phyloP scores from a whole-genome alignment of 169 alveolate genomes.

The Sarcocystis neurona region DNA sequence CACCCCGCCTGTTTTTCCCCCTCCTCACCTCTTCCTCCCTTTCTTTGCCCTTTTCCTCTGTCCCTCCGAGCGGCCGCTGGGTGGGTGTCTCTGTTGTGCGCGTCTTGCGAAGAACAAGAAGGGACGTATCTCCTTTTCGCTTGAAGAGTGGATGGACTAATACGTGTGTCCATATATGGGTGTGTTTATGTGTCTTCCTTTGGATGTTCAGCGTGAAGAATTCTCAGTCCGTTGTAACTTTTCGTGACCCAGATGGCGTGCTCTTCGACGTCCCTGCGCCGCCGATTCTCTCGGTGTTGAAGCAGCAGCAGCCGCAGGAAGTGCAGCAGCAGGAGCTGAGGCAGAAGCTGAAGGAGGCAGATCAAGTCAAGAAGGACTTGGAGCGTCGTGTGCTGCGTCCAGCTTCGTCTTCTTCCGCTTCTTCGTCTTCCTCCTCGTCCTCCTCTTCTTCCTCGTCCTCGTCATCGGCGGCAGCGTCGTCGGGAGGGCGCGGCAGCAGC shows the following conservation, averaged over 20 bases:
- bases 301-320: slow-evolving; percentile 49
- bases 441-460: not conserved
- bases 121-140: too few relatives aligned
- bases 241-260: slow-evolving; percentile 49
- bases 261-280: slow-evolving; percentile 46
- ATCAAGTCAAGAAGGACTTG: not conserved
- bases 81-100: too few relatives aligned
- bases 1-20: not conserved
- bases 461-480: not conserved
- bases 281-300: slow-evolving; percentile 40
- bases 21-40: too few relatives aligned
- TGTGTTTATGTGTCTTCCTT: not conserved
- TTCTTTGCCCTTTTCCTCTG: too few relatives aligned
- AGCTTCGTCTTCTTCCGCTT: not conserved
- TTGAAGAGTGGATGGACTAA: too few relatives aligned
- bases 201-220: slow-evolving; percentile 3
- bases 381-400: too few relatives aligned
- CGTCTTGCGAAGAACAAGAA: too few relatives aligned
- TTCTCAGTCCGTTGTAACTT: slow-evolving; percentile 18
- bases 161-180: too few relatives aligned
- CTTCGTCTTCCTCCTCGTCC: not conserved
- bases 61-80: too few relatives aligned
- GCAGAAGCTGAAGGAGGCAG: slow-evolving; percentile 23
- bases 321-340: slow-evolving; percentile 11
- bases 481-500: slow-evolving; percentile 6